Percentiles rank a stretch among this genome's conserved stretches.
phyloP scores from a whole-genome alignment of 2,329 filamentous ascomycete genomes.

The Lachnellula suecica region DNA sequence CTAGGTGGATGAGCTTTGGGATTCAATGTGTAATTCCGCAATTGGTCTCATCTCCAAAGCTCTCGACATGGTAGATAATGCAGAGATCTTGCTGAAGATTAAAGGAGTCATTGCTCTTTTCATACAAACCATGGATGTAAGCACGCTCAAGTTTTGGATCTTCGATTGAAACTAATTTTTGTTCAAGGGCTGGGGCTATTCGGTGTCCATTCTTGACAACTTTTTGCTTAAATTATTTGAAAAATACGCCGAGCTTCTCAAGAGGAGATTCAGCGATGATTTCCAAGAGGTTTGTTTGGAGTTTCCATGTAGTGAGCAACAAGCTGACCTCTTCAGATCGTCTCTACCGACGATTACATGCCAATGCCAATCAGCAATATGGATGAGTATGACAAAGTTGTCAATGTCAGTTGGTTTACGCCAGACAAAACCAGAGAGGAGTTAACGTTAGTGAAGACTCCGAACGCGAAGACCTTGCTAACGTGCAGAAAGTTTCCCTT shows the following conservation, averaged over 20 bases:
- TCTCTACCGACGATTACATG: constrained; percentile 98
- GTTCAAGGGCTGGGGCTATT: constrained; percentile 80
- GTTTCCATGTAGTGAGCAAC: constrained; percentile 3
- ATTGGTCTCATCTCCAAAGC: constrained; percentile 80
- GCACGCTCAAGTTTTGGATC: constrained; percentile 22
- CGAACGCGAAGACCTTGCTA: not conserved
- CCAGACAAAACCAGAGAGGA: constrained; percentile 77
- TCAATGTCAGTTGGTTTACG: constrained; percentile 94
- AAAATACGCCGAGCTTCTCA: constrained; percentile 89
- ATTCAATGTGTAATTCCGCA: constrained; percentile 90
- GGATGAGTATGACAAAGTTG: constrained; percentile 93
- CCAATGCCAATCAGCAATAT: constrained; percentile 92
- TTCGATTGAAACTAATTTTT: constrained; percentile 9
- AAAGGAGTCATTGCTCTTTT: constrained; percentile 92
- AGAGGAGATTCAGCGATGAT: constrained; percentile 88
- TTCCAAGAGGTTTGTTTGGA: constrained; percentile 73
- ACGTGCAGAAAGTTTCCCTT: constrained; percentile 67
- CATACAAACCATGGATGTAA: constrained; percentile 95
- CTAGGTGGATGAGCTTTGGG: constrained; percentile 96
- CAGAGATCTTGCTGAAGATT: constrained; percentile 88
- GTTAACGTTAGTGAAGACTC: constrained; percentile 58
- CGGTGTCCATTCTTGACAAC: constrained; percentile 75
- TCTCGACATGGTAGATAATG: constrained; percentile 77
- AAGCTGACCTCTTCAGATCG: constrained; percentile 48
- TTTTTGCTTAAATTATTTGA: constrained; percentile 88